A percentile compares a stretch with the other conserved stretches of the same genome.
phyloP scores from a whole-genome alignment of 2,329 filamentous ascomycete genomes.

The Cercospora zeina region DNA sequence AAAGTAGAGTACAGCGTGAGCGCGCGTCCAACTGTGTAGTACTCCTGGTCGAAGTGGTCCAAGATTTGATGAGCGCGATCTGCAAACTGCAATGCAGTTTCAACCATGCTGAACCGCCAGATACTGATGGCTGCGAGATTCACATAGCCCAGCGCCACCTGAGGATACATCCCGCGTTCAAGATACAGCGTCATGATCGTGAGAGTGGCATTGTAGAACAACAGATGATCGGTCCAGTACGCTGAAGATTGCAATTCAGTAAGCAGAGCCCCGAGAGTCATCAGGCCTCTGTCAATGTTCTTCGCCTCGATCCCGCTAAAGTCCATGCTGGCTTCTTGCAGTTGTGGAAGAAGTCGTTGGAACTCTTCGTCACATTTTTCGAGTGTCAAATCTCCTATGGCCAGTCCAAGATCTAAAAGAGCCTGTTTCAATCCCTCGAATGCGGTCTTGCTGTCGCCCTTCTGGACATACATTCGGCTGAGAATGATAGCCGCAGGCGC shows the following conservation, averaged over 20 bases:
- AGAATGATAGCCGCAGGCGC: constrained; percentile 78
- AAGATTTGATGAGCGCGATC: constrained; percentile 64
- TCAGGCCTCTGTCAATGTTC: constrained; percentile 57
- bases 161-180: constrained; percentile 63
- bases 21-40: constrained; percentile 66
- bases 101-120: constrained; percentile 68
- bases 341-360: constrained; percentile 45
- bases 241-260: constrained; percentile 52
- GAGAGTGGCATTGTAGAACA: constrained; percentile 71
- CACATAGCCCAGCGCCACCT: constrained; percentile 68
- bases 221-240: constrained; percentile 68
- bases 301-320: constrained; percentile 19
- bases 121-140: constrained; percentile 68
- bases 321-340: constrained; percentile 28
- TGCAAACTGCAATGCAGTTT: constrained; percentile 66
- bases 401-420: constrained; percentile 66
- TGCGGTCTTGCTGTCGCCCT: constrained; percentile 68
- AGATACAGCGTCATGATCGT: constrained; percentile 68
- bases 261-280: constrained; percentile 68
- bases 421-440: constrained; percentile 71
- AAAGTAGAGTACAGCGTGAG: constrained; percentile 70
- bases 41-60: constrained; percentile 60
- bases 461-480: constrained; percentile 73
- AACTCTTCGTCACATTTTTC: constrained; percentile 78
- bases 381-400: constrained; percentile 66